A percentile compares a stretch with the other conserved stretches of the same genome.
Conservation (phyloP, 306 rosid species). For the Prosopis cineraria region DNA sequence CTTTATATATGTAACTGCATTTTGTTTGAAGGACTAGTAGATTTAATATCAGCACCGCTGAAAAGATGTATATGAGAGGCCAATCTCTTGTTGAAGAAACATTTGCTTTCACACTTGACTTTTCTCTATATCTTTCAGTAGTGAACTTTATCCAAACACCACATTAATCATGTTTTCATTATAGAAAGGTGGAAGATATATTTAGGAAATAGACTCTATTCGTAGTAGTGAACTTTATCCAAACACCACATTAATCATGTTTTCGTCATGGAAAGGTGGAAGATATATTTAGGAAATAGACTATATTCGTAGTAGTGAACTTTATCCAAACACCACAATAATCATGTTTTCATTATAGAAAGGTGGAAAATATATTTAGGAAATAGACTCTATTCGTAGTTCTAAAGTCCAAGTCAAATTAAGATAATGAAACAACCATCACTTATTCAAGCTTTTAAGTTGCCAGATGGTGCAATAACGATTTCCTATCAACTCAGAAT, state of each 20-base stretch:
- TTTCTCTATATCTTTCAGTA: background rate
- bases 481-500: background rate
- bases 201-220: background rate
- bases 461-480: constrained; percentile 17
- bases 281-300: background rate
- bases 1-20: background rate
- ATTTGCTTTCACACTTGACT: background rate
- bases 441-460: background rate
- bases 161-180: background rate
- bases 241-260: background rate
- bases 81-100: background rate
- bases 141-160: background rate
- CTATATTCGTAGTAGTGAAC: background rate
- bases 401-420: background rate
- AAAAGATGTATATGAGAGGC: background rate
- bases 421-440: background rate
- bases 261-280: background rate
- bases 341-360: background rate
- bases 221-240: background rate
- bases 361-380: background rate
- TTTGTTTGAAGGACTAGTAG: background rate
- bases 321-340: background rate
- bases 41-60: background rate
- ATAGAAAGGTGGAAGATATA: background rate
- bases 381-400: background rate